These are phyloP conservation scores for Phaseolus lunatus DNA, from an alignment of 306 rosid species.

Conservation along the genomic window DNA sequence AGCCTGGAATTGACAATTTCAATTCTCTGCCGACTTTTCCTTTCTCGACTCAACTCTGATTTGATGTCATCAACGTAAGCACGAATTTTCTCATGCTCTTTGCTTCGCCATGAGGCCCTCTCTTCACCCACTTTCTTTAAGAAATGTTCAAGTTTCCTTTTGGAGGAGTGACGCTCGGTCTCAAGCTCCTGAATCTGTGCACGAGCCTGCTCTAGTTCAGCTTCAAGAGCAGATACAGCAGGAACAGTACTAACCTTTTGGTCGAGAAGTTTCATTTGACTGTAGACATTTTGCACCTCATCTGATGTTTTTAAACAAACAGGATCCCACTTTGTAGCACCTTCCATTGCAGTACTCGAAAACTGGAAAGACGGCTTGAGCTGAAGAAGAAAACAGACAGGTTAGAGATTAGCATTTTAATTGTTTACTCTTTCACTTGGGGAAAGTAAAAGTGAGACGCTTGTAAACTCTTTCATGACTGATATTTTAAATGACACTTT, in stretches of 20 bases:
- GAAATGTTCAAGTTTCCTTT: conserved; percentile 84
- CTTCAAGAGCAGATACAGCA: conserved; percentile 75
- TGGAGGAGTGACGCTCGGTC: conserved; percentile 74
- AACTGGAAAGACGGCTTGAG: conserved; percentile 64
- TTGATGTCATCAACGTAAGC: conserved; percentile 75
- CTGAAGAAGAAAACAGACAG: conserved; percentile 45
- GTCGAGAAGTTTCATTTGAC: conserved; percentile 72
- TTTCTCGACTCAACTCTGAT: conserved; percentile 75
- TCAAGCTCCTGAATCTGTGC: conserved; percentile 81
- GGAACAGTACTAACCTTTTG: conserved; percentile 71
- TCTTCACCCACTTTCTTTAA: conserved; percentile 85
- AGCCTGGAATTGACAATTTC: conserved; percentile 84
- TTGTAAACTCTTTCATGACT: conserved; percentile 2
- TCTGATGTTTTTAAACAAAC: conserved; percentile 63
- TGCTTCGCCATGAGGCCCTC: conserved; percentile 75
- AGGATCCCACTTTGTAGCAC: conserved; percentile 95
- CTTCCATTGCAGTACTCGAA: conserved; percentile 81
- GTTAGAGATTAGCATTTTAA: conserved; percentile 11
- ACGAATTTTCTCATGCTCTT: conserved; percentile 95
- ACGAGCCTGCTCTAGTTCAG: conserved; percentile 81
- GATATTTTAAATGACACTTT: conserved; percentile 37
- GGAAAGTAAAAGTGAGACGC: background rate
- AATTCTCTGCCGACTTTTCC: conserved; percentile 79
- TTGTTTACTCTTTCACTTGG: background rate
- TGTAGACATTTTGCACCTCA: conserved; percentile 63